Evolutionary conservation across 2,329 filamentous ascomycete species (phyloP), one percentile per base, ranked within the genome.

Genomic region (Neocatenulostroma microsporum): DNA sequence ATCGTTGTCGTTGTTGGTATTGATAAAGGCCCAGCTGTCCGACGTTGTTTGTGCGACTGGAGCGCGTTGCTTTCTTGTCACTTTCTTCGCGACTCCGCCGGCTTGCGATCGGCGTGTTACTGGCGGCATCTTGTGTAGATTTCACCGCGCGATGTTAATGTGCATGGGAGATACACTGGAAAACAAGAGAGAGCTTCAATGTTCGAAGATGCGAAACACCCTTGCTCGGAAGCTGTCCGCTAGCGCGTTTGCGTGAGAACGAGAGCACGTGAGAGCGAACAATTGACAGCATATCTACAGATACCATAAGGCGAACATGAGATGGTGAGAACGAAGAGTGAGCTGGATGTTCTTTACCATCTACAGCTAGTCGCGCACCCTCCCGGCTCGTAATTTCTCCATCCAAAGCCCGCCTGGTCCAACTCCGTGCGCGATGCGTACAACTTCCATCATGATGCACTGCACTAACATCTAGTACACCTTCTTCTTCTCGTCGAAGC

Each of bases 401-500:
- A 29, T 29, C 26, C 26, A 29, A 29, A n/a, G n/a, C n/a, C n/a
- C n/a, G n/a, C 26, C 26, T 29, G 26, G 26, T 14, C 8, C 26
- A 14, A 10, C 26, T 6, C 26, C 26, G 26, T 14, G 6, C 26
- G 26, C 26, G 15, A 31, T 31, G 13, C 29, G 12, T 31, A 5
- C 9, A 20, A 8, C 10, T 15, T 20, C 31, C 9, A 14, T 25
- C n/a, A n/a, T n/a, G n/a, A n/a, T n/a, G n/a, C n/a, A n/a, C n/a
- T n/a, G n/a, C n/a, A n/a, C n/a, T n/a, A n/a, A 20, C 23, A 20
- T 44, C 52, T 58, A 98, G 71, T 98, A 98, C 52, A 98, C 91
- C 77, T 98, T 98, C 80, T 98, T 98, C 84, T 98, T 98, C 78
- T 98, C 91, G 67, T 98, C 91, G 64, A 96, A 89, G 63, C 84